These are phyloP conservation scores for Annulohypoxylon nitens DNA, from an alignment of 495 filamentous ascomycete species.

Conservation along the genomic window DNA sequence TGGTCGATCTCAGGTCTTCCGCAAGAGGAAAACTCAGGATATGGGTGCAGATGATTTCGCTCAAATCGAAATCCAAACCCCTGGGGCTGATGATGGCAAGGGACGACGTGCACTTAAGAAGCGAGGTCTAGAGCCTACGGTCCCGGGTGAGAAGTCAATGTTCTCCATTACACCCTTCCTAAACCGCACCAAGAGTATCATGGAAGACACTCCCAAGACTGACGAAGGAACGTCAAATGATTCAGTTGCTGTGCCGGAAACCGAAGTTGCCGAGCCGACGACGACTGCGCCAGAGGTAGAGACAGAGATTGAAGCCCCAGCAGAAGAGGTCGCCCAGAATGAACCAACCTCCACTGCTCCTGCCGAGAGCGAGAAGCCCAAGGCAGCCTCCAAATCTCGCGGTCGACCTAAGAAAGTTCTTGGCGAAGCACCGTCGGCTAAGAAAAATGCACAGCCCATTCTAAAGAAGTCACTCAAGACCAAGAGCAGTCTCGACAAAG, in stretches of 20 bases:
- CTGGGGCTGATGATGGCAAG: constrained; percentile 52
- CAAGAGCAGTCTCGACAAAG: constrained; percentile 45
- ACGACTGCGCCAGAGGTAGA: constrained; percentile 17
- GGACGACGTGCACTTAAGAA: constrained; percentile 62
- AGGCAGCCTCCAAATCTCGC: constrained; percentile 52
- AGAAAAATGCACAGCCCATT: constrained; percentile 57
- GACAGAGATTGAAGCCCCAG: constrained; percentile 2
- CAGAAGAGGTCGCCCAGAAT: constrained; percentile 3
- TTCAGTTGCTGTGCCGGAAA: constrained; percentile 39
- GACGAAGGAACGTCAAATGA: constrained; percentile 44
- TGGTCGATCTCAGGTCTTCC: constrained; percentile 44
- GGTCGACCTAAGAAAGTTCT: constrained; percentile 57
- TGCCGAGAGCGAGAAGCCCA: constrained; percentile 39
- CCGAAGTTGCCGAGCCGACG: constrained; percentile 25
- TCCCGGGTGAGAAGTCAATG: constrained; percentile 84
- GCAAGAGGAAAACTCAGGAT: constrained; percentile 55
- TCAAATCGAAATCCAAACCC: constrained; percentile 53
- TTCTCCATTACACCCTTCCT: constrained; percentile 95
- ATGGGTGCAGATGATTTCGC: constrained; percentile 53
- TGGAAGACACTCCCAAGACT: constrained; percentile 47
- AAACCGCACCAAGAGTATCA: constrained; percentile 75
- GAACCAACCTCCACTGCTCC: constrained; percentile 22
- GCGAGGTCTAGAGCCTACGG: constrained; percentile 64
- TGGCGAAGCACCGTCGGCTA: constrained; percentile 55
- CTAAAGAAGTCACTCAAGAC: constrained; percentile 50